A percentile compares a stretch with the other conserved stretches of the same genome.
phyloP scores from a whole-genome alignment of 495 filamentous ascomycete genomes.

The Tirmania nivea region DNA sequence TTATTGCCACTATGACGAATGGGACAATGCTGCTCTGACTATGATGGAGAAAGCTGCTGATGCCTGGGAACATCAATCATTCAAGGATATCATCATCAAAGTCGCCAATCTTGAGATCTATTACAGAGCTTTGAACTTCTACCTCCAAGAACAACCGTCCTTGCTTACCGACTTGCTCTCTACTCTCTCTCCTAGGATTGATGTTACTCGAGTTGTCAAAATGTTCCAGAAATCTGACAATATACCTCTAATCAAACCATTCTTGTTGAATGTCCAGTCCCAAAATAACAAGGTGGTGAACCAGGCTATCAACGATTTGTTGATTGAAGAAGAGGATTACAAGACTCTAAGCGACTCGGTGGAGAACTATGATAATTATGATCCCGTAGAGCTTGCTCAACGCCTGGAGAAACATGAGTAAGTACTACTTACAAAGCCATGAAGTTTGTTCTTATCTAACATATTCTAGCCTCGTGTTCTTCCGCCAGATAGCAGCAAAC shows the following conservation, averaged over 20 bases:
- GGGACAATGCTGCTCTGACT: slow-evolving; percentile 91
- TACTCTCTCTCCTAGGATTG: slow-evolving; percentile 73
- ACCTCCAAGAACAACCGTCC: slow-evolving; percentile 87
- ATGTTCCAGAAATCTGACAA: slow-evolving; percentile 98
- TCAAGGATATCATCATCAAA: slow-evolving; percentile 97
- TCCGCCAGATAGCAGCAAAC: slow-evolving; percentile 92
- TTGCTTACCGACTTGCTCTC: slow-evolving; percentile 90
- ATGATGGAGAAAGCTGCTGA: slow-evolving; percentile 99
- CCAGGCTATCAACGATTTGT: slow-evolving; percentile 89
- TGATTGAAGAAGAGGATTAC: slow-evolving; percentile 98
- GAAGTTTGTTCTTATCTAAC: too few species aligned
- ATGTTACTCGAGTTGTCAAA: slow-evolving; percentile 93
- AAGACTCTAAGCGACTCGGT: slow-evolving; percentile 96
- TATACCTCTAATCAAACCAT: slow-evolving; percentile 95
- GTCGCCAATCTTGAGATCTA: slow-evolving; percentile 98
- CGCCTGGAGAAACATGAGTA: slow-evolving; percentile 80
- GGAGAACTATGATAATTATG: slow-evolving; percentile 97
- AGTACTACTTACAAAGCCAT: neutral
- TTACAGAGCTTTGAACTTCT: slow-evolving; percentile 89
- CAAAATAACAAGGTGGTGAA: slow-evolving; percentile 99
- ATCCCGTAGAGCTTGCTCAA: slow-evolving; percentile 82
- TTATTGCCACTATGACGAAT: slow-evolving; percentile 98
- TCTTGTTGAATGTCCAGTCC: slow-evolving; percentile 84
- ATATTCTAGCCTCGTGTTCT: slow-evolving; percentile 58
- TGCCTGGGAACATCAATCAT: slow-evolving; percentile 98